phyloP scores from a whole-genome alignment of 2,329 filamentous ascomycete species.

The Albophoma yamanashiensis region DNA sequence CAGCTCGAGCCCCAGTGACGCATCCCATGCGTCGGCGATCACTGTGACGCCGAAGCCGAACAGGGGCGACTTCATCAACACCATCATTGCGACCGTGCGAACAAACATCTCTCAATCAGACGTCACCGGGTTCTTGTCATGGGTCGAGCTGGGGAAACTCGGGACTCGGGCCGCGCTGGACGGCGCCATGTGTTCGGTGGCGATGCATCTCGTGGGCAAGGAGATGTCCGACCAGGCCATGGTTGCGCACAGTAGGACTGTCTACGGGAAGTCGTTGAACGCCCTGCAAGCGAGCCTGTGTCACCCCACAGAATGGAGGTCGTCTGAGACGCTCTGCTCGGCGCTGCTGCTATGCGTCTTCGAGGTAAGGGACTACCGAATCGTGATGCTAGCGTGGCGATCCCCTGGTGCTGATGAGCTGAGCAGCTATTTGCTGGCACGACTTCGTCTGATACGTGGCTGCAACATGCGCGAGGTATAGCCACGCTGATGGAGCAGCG shows the following conservation, averaged over 20 bases:
- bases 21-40: not conserved
- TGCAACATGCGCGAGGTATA: slow-evolving; percentile 27
- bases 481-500: slow-evolving; percentile 26
- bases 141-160: slow-evolving; percentile 16
- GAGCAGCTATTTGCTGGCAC: slow-evolving; percentile 32
- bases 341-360: slow-evolving; percentile 28
- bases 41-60: slow-evolving; percentile 7
- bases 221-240: slow-evolving; percentile 16
- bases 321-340: slow-evolving; percentile 29
- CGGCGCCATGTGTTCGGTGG: slow-evolving; percentile 24
- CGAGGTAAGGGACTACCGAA: slow-evolving; percentile 15
- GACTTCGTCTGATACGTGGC: slow-evolving; percentile 22
- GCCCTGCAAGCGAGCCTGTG: slow-evolving; percentile 23
- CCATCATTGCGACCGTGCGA: slow-evolving; percentile 16
- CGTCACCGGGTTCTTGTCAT: slow-evolving; percentile 13
- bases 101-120: slow-evolving; percentile 8
- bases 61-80: slow-evolving; percentile 19
- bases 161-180: slow-evolving; percentile 25
- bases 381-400: not conserved
- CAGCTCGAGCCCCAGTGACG: slow-evolving; percentile 3
- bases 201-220: slow-evolving; percentile 27
- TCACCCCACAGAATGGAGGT: slow-evolving; percentile 26
- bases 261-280: slow-evolving; percentile 26
- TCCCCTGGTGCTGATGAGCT: slow-evolving; percentile 3
- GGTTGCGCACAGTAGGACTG: slow-evolving; percentile 21